These are phyloP conservation scores for Antitrichia curtipendula DNA, from an alignment of 225 moss, liverwort and hornwort genomes.

Conservation along the genomic window DNA sequence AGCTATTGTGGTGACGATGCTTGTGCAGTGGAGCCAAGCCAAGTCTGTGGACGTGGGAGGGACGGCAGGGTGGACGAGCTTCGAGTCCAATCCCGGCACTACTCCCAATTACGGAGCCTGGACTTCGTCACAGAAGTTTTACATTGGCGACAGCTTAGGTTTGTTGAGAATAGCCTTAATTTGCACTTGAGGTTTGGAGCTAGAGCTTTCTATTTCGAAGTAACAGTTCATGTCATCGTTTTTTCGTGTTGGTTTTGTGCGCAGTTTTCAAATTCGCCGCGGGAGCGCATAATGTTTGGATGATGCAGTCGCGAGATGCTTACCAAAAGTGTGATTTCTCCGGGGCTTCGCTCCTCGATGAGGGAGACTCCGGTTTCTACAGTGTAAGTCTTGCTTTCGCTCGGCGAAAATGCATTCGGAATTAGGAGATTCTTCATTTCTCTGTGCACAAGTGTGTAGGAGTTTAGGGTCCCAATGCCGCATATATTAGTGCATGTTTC, in stretches of 20 bases:
- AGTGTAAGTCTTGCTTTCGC: background rate
- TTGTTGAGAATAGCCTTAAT: background rate
- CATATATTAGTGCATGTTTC: background rate
- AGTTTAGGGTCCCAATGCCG: background rate
- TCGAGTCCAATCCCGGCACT: background rate
- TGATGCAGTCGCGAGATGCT: background rate
- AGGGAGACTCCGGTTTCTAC: slow-evolving; percentile 16
- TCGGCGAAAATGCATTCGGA: background rate
- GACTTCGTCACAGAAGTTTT: slow-evolving; percentile 13
- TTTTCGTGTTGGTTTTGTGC: background rate
- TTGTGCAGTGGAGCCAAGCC: slow-evolving; percentile 4
- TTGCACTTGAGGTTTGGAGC: background rate
- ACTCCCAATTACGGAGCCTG: slow-evolving; percentile 29
- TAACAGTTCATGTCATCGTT: background rate
- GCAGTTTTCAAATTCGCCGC: slow-evolving; percentile 29
- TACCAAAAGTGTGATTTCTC: slow-evolving; percentile 22
- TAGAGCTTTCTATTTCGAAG: background rate
- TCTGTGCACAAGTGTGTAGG: background rate
- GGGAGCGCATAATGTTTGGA: slow-evolving; percentile 26
- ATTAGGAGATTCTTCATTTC: background rate
- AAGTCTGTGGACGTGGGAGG: slow-evolving; percentile 29
- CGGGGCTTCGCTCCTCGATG: slow-evolving; percentile 13
- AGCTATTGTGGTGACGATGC: background rate
- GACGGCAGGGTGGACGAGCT: slow-evolving; percentile 24
- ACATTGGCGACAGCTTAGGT: slow-evolving; percentile 21